Evolutionary conservation across 164 flowering plant genomes (phyloP), one percentile per base, ranked within the genome.

Genomic region (Aristolochia fimbriata): DNA sequence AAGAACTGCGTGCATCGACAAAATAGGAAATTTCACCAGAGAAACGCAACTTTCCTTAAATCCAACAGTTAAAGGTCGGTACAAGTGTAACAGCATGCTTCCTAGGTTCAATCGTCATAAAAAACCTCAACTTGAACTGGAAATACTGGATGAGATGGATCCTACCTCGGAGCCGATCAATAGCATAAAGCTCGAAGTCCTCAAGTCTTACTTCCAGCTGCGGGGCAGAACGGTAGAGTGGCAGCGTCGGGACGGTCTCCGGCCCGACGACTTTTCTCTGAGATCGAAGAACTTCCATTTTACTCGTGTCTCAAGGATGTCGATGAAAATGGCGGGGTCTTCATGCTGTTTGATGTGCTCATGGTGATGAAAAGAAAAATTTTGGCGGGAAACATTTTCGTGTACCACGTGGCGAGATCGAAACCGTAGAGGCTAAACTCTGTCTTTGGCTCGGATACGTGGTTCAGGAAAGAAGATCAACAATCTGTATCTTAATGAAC

Each of bases 101-200:
- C 10, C 43, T 10, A 37, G 0, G 9, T 37, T 10, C 43, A 37
- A 10, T 6, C 43, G 9, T 37, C 9, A 37, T 37, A 7, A 7
- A 37, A 58, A 33, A 49, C 6, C 20, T 17, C 19, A 49, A 49
- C 1, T 17, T 17, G 52, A 20, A 49, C 19, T 4, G 16, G 19
- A 2, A 49, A 49, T 49, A 1, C 45, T 4, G 19, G 19, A 49
- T 37, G 47, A 43, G 16, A 45, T 14, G 33, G 21, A 31, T 8
- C 3, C 15, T 68, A 91, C 98, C 98, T 81, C 92, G 85, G 41
- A 88, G 87, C 57, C 96, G 92, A 70, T 88, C 91, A 47, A 92
- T 67, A 59, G 98, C 95, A 69, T 73, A 92, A 50, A 80, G 79
- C 84, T 92, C 96, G 58, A 92, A 92, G 61, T 88, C 95, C 43